Conservation (phyloP, 1,284 basidiomycete genomes). For the Mycena sp. region DNA sequence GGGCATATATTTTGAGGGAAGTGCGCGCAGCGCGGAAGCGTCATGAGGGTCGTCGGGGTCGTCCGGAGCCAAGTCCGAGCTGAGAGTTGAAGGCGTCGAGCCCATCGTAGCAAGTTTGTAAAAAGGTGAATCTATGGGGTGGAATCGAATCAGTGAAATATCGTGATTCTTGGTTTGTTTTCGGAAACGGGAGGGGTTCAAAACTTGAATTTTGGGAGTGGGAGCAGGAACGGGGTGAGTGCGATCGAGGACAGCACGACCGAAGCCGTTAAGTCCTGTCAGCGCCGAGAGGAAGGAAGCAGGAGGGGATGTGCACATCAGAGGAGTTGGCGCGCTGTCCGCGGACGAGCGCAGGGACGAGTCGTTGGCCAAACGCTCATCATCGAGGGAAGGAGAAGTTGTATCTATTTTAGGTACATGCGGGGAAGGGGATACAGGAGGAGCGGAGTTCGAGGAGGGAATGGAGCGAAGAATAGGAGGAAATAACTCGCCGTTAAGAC, state of each 20-base stretch:
- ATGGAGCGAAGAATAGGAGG: too few species aligned
- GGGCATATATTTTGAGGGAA: slow-evolving; percentile 12
- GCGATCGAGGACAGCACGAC: too few species aligned
- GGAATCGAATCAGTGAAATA: slow-evolving; percentile 19
- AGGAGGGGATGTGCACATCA: too few species aligned
- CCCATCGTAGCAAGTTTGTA: slow-evolving; percentile 9
- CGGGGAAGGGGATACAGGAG: slow-evolving; percentile 5
- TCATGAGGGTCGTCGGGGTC: slow-evolving; percentile 4
- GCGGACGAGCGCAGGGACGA: too few species aligned
- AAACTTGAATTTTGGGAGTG: slow-evolving; percentile 2
- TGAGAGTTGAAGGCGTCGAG: slow-evolving; percentile 14
- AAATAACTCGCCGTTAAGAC: too few species aligned
- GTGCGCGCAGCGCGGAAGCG: not conserved
- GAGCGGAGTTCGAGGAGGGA: too few species aligned
- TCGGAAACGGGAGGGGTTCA: slow-evolving; percentile 3
- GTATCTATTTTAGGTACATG: slow-evolving; percentile 6
- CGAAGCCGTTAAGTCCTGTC: too few species aligned
- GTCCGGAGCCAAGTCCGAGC: not conserved
- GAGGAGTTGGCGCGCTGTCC: too few species aligned
- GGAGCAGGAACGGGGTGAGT: too few species aligned
- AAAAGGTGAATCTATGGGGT: slow-evolving; percentile 1
- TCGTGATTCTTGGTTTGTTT: slow-evolving; percentile 12
- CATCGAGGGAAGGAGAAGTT: not conserved
- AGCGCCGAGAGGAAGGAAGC: too few species aligned
- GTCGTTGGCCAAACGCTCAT: too few species aligned